A percentile compares a stretch with the other conserved stretches of the same genome.
phyloP scores from a whole-genome alignment of 208 protist genomes.

The Leishmania turanica region DNA sequence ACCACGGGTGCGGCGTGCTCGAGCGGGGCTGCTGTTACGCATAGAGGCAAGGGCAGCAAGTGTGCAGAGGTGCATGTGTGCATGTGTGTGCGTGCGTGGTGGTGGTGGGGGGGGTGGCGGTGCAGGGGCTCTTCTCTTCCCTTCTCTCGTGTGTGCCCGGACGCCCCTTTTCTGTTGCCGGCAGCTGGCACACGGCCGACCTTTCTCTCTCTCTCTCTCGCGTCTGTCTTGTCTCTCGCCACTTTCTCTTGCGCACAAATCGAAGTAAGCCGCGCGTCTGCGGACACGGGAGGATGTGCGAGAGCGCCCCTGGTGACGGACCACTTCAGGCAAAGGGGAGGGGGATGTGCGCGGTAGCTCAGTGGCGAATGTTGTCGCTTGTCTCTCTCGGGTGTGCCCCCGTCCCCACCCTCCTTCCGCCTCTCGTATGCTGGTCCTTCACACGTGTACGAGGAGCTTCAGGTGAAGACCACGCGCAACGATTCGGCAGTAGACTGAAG shows the following conservation, averaged over 20 bases:
- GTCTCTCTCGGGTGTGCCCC: not conserved
- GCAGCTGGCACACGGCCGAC: not conserved
- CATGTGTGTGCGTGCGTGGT: not conserved
- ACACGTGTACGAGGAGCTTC: not conserved
- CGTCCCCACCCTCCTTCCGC: not conserved
- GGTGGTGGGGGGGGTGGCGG: not conserved
- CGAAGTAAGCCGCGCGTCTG: no score
- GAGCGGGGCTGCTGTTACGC: not conserved
- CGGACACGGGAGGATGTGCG: not conserved
- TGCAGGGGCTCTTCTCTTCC: not conserved
- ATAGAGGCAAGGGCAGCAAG: not conserved
- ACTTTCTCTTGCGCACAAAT: not conserved
- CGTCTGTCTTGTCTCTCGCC: not conserved
- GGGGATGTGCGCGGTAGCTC: not conserved
- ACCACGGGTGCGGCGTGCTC: not conserved
- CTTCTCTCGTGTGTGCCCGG: not conserved
- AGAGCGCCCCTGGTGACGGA: not conserved
- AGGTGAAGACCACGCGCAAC: not conserved
- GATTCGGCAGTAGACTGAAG: not conserved
- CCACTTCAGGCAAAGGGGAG: not conserved
- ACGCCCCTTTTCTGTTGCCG: not conserved
- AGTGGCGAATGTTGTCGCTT: not conserved
- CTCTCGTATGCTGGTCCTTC: not conserved
- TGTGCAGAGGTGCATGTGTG: not conserved
- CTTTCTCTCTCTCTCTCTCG: no score